Evolutionary conservation across 75 land plant species (phyloP).

Genomic region (Larix kaempferi): DNA sequence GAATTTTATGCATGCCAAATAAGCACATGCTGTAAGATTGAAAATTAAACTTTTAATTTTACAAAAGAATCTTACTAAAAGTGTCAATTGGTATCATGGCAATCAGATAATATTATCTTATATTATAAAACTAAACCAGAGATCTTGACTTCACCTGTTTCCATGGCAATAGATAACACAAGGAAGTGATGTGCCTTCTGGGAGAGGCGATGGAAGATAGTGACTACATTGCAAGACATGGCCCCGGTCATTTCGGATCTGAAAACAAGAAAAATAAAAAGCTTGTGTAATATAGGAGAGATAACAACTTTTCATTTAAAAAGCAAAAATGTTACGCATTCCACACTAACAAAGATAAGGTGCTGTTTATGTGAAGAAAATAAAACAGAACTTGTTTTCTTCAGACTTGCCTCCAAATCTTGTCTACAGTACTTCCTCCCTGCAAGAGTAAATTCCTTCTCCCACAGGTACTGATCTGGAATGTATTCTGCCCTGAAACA

Average conservation of each 20-base stretch:
- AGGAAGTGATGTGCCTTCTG: conserved; percentile 75
- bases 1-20: background rate
- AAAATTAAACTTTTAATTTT: background rate
- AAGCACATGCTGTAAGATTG: background rate
- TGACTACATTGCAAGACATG: conserved; percentile 91
- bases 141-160: conserved; percentile 61
- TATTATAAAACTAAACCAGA: conserved; percentile 1
- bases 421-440: conserved; percentile 73
- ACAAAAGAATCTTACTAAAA: background rate
- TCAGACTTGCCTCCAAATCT: conserved; percentile 90
- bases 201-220: conserved; percentile 74
- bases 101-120: background rate
- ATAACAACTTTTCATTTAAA: background rate
- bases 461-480: conserved; percentile 89
- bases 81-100: background rate
- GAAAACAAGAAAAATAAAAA: conserved; percentile 21
- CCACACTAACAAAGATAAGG: background rate
- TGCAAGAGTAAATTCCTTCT: conserved; percentile 81
- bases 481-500: conserved; percentile 90
- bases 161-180: conserved; percentile 99
- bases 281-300: background rate
- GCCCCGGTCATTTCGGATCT: conserved; percentile 83
- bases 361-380: conserved; percentile 7
- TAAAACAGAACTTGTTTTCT: conserved; percentile 11
- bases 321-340: background rate